Evolutionary conservation across 805 yeast species (phyloP).

Genomic region (Metschnikowia henanensis): DNA sequence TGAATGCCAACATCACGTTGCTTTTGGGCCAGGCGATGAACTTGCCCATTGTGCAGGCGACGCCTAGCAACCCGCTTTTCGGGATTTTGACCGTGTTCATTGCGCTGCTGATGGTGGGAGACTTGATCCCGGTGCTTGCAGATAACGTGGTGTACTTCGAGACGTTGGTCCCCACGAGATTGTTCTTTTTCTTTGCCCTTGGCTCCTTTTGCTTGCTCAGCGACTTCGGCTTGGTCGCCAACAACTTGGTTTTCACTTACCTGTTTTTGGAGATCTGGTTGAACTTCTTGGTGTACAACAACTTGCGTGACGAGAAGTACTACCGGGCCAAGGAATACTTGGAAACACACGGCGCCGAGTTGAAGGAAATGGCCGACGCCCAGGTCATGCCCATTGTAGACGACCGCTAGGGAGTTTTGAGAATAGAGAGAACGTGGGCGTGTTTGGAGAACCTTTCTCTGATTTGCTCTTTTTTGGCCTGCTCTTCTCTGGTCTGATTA

Average conservation of each 20-base stretch:
- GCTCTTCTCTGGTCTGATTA: too few species aligned
- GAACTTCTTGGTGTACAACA: conserved; percentile 58
- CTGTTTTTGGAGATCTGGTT: conserved; percentile 70
- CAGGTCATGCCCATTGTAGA: conserved; percentile 32
- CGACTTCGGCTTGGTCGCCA: conserved; percentile 49
- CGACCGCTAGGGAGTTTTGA: conserved; percentile 5
- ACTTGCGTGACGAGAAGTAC: conserved; percentile 64
- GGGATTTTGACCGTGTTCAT: conserved; percentile 53
- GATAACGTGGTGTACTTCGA: conserved; percentile 54
- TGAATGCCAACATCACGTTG: conserved; percentile 47
- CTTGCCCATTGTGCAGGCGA: conserved; percentile 34
- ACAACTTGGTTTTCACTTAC: conserved; percentile 60
- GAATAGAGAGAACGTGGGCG: too few species aligned
- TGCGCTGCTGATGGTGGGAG: conserved; percentile 46
- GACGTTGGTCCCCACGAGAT: conserved; percentile 57
- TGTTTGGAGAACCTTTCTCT: too few species aligned
- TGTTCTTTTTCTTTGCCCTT: conserved; percentile 48
- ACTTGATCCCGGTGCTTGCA: conserved; percentile 50
- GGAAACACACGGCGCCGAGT: conserved; percentile 39
- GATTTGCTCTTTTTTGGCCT: too few species aligned
- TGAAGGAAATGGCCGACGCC: conserved; percentile 29
- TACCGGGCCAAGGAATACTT: conserved; percentile 44
- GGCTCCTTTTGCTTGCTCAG: conserved; percentile 51
- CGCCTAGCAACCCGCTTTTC: conserved; percentile 42
- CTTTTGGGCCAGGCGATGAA: conserved; percentile 62